Evolutionary conservation across 352 stramenopile species (phyloP).

Genomic region (Ochromonadaceae sp.): DNA sequence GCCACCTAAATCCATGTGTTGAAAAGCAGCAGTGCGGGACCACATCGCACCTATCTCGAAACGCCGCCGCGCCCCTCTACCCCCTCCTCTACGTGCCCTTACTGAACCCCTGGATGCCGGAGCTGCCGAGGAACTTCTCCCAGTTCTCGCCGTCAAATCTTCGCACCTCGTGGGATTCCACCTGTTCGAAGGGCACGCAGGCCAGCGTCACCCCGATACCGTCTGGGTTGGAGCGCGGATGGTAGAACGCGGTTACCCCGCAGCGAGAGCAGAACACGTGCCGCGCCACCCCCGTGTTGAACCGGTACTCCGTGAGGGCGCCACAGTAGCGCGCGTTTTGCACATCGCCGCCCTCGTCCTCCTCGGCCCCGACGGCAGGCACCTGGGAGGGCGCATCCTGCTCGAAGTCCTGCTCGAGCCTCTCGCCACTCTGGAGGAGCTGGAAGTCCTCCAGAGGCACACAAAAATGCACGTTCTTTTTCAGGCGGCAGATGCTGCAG

Average conservation of each 20-base stretch:
- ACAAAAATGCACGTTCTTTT: slow-evolving; percentile 51
- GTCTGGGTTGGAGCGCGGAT: slow-evolving; percentile 56
- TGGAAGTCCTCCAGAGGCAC: slow-evolving; percentile 43
- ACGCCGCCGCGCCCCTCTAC: too few relatives aligned
- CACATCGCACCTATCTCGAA: too few relatives aligned
- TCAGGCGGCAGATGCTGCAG: slow-evolving; percentile 60
- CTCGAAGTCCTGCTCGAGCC: not conserved
- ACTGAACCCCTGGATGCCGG: slow-evolving; percentile 13
- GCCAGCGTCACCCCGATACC: slow-evolving; percentile 49
- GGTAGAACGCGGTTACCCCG: slow-evolving; percentile 56
- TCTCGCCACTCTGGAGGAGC: slow-evolving; percentile 35
- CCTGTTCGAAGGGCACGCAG: slow-evolving; percentile 42
- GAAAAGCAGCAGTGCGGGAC: too few relatives aligned
- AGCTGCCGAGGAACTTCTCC: slow-evolving; percentile 30
- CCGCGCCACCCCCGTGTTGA: slow-evolving; percentile 53
- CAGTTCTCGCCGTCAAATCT: slow-evolving; percentile 54
- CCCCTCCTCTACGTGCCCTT: too few relatives aligned
- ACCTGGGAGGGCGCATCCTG: not conserved
- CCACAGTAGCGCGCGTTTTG: too few relatives aligned
- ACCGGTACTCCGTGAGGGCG: slow-evolving; percentile 50
- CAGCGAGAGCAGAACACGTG: slow-evolving; percentile 58
- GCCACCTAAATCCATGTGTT: too few relatives aligned
- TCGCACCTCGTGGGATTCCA: slow-evolving; percentile 42
- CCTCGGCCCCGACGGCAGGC: too few relatives aligned
- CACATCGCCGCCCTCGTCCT: too few relatives aligned